Conservation (phyloP, 1,284 basidiomycete genomes). For the Cutaneotrichosporon sp. region DNA sequence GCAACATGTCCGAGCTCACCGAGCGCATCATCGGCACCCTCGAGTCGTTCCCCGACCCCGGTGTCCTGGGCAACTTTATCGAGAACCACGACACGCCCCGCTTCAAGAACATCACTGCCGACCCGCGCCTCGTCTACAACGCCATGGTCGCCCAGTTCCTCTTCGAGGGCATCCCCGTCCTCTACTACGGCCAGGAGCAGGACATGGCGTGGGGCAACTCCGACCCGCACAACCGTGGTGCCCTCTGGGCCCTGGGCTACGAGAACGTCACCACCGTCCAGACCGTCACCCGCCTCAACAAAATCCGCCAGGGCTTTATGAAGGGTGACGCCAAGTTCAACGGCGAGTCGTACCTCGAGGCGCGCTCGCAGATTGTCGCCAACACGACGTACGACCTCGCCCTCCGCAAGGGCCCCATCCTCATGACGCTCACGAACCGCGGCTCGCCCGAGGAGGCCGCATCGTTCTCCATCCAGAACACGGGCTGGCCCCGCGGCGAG, state of each 20-base stretch:
- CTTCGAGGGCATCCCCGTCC: constrained; percentile 70
- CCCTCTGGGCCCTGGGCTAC: constrained; percentile 68
- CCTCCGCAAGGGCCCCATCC: constrained; percentile 69
- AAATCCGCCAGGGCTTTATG: constrained; percentile 70
- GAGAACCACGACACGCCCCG: constrained; percentile 81
- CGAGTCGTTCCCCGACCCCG: constrained; percentile 57
- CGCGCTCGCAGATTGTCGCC: constrained; percentile 62
- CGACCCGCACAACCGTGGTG: constrained; percentile 74
- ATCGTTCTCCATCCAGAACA: constrained; percentile 38
- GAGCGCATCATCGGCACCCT: constrained; percentile 62
- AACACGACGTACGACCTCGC: constrained; percentile 64
- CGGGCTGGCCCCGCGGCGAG: constrained; percentile 43
- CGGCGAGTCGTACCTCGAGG: constrained; percentile 60
- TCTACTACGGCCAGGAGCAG: constrained; percentile 73
- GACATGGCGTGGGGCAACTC: constrained; percentile 59
- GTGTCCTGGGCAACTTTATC: constrained; percentile 72
- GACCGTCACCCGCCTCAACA: constrained; percentile 66
- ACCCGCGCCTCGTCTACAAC: constrained; percentile 56
- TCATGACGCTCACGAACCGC: constrained; percentile 69
- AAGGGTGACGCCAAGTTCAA: constrained; percentile 53
- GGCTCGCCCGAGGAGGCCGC: constrained; percentile 42
- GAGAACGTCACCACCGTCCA: constrained; percentile 60
- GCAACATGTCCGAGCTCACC: constrained; percentile 65
- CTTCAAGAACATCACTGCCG: constrained; percentile 63
- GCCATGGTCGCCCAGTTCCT: constrained; percentile 69